These are phyloP conservation scores for Cephalotrichum gorgonifer DNA, from an alignment of 2,329 filamentous ascomycete genomes.

Conservation along the genomic window DNA sequence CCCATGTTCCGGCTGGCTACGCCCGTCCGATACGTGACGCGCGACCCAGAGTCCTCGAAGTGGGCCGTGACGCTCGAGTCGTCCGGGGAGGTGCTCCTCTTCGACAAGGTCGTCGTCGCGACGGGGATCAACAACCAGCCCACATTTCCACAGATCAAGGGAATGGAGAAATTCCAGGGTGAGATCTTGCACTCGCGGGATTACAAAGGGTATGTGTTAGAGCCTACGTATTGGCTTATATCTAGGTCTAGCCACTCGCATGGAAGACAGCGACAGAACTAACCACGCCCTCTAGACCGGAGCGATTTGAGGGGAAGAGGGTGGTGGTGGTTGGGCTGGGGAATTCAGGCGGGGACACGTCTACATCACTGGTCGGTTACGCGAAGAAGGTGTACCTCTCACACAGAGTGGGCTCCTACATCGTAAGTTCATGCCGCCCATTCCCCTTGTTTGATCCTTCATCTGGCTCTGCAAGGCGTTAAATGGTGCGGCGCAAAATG, in stretches of 20 bases:
- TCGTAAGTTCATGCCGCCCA: slow-evolving; percentile 15
- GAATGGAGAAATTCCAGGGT: slow-evolving; percentile 24
- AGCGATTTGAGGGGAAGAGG: slow-evolving; percentile 25
- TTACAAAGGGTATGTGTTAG: slow-evolving; percentile 21
- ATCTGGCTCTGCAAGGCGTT: no score
- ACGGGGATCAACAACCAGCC: slow-evolving; percentile 22
- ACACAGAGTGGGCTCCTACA: slow-evolving; percentile 24
- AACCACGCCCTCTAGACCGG: slow-evolving; percentile 10
- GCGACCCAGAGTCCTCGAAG: slow-evolving; percentile 9
- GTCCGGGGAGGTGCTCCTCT: slow-evolving; percentile 11
- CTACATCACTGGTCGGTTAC: slow-evolving; percentile 19
- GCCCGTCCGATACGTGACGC: slow-evolving; percentile 10
- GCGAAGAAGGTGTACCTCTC: slow-evolving; percentile 29
- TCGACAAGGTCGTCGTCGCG: slow-evolving; percentile 27
- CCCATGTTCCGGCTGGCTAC: slow-evolving; percentile 15
- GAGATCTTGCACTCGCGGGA: slow-evolving; percentile 26
- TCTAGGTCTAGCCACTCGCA: no score
- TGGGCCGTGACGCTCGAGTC: slow-evolving; percentile 18
- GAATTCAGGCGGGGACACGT: slow-evolving; percentile 21
- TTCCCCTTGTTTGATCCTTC: background rate
- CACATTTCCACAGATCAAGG: slow-evolving; percentile 22
- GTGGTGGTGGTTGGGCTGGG: slow-evolving; percentile 33
- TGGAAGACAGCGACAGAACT: background rate
- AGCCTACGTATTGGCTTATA: no score
- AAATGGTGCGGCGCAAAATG: no score